phyloP scores from a whole-genome alignment of 768 basidiomycete species.

The Terana coerulea region DNA sequence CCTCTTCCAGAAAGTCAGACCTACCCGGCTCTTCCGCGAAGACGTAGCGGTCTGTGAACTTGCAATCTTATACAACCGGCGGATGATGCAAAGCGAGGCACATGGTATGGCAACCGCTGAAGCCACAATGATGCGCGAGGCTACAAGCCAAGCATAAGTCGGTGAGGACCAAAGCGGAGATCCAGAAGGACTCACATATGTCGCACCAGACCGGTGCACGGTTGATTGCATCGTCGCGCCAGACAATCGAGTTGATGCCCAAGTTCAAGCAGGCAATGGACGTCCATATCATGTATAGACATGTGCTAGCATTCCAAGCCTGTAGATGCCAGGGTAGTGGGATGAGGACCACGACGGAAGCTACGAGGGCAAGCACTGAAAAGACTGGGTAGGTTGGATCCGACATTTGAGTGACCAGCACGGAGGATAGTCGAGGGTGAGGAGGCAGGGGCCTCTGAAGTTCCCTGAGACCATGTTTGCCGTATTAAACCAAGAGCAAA shows the following conservation, averaged over 20 bases:
- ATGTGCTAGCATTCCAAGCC: constrained; percentile 66
- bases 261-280: constrained; percentile 48
- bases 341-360: constrained; percentile 37
- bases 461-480: too few species aligned
- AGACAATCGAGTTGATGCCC: constrained; percentile 58
- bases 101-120: constrained; percentile 20
- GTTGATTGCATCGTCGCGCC: constrained; percentile 49
- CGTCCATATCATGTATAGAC: constrained; percentile 65
- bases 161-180: neutral
- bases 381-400: constrained; percentile 28
- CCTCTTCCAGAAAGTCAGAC: too few species aligned
- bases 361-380: constrained; percentile 35
- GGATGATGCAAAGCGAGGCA: constrained; percentile 47
- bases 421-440: too few species aligned
- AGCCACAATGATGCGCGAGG: constrained; percentile 17
- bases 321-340: constrained; percentile 61
- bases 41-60: constrained; percentile 48
- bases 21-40: too few species aligned
- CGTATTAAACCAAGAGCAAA: too few species aligned
- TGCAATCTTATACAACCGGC: constrained; percentile 59
- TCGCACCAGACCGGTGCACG: constrained; percentile 69
- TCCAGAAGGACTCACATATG: constrained; percentile 46
- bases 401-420: constrained; percentile 12
- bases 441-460: too few species aligned
- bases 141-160: constrained; percentile 8